Evolutionary conservation across 2,329 filamentous ascomycete genomes (phyloP).

Genomic region (Apiospora arundinis): DNA sequence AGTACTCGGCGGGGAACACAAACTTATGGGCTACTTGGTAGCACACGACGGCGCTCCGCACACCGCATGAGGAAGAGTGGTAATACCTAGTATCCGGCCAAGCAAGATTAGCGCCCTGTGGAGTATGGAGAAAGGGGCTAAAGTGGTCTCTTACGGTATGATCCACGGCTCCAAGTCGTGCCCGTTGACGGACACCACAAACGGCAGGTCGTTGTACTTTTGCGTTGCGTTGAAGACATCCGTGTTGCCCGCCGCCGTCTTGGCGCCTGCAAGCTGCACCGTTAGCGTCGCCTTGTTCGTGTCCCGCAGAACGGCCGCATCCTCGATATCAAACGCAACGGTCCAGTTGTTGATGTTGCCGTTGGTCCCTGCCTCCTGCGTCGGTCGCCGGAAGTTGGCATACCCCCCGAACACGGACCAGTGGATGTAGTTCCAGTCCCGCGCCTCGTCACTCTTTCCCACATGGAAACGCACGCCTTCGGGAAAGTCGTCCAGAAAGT

Average conservation of each 20-base stretch:
- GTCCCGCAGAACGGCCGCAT: slow-evolving; percentile 45
- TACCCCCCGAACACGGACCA: slow-evolving; percentile 68
- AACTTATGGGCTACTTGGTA: slow-evolving; percentile 68
- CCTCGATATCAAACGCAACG: slow-evolving; percentile 56
- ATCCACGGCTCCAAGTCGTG: slow-evolving; percentile 57
- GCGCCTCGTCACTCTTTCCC: slow-evolving; percentile 53
- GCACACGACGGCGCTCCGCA: slow-evolving; percentile 65
- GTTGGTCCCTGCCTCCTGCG: slow-evolving; percentile 46
- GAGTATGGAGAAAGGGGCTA: no score
- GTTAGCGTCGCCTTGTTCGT: slow-evolving; percentile 62
- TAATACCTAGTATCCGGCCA: slow-evolving; percentile 40
- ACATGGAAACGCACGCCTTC: slow-evolving; percentile 63
- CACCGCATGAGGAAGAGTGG: slow-evolving; percentile 65
- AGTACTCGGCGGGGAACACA: slow-evolving; percentile 52
- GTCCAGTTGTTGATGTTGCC: slow-evolving; percentile 65
- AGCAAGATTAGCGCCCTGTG: background rate
- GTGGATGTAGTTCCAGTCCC: slow-evolving; percentile 68
- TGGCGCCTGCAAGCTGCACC: slow-evolving; percentile 67
- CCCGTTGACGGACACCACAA: slow-evolving; percentile 49
- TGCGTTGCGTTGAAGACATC: slow-evolving; percentile 62
- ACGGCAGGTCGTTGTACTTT: slow-evolving; percentile 58
- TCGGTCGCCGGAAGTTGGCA: slow-evolving; percentile 52
- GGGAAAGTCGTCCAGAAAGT: slow-evolving; percentile 66
- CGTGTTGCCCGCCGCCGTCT: slow-evolving; percentile 67
- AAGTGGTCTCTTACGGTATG: slow-evolving; percentile 49